These are phyloP conservation scores for Craspedostauros australis DNA, from an alignment of 108 stramenopile species.

Conservation along the genomic window DNA sequence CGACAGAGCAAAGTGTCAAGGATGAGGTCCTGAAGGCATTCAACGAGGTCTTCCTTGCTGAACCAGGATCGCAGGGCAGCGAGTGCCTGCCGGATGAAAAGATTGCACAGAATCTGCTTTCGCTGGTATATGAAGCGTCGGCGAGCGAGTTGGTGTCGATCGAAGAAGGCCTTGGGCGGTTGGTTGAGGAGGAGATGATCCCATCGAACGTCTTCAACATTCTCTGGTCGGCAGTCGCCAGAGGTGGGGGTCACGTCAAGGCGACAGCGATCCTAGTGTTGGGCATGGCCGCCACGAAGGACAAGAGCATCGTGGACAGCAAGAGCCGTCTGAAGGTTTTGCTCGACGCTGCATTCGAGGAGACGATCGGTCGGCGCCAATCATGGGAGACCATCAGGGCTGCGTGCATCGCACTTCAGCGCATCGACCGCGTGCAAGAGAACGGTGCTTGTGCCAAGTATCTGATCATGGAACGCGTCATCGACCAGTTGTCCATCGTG, in stretches of 20 bases:
- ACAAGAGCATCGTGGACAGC: constrained; percentile 81
- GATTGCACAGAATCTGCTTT: constrained; percentile 85
- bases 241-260: constrained; percentile 39
- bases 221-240: constrained; percentile 69
- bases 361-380: constrained; percentile 60
- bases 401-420: constrained; percentile 74
- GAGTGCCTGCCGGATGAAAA: constrained; percentile 62
- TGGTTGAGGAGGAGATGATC: constrained; percentile 73
- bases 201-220: constrained; percentile 78
- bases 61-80: constrained; percentile 74
- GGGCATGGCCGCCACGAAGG: constrained; percentile 86
- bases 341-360: constrained; percentile 73
- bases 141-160: constrained; percentile 88
- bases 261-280: constrained; percentile 80
- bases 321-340: constrained; percentile 73
- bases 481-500: constrained; percentile 65
- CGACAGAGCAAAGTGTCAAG: constrained; percentile 70
- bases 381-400: constrained; percentile 79
- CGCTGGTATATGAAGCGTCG: constrained; percentile 63
- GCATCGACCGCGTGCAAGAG: constrained; percentile 52
- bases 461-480: constrained; percentile 69
- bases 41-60: constrained; percentile 84
- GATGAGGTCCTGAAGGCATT: constrained; percentile 89
- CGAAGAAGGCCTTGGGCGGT: constrained; percentile 84
- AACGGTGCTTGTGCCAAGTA: constrained; percentile 66